Evolutionary conservation across 192 early-diverging fungal species (phyloP).

Genomic region (Spizellomyces punctatus): DNA sequence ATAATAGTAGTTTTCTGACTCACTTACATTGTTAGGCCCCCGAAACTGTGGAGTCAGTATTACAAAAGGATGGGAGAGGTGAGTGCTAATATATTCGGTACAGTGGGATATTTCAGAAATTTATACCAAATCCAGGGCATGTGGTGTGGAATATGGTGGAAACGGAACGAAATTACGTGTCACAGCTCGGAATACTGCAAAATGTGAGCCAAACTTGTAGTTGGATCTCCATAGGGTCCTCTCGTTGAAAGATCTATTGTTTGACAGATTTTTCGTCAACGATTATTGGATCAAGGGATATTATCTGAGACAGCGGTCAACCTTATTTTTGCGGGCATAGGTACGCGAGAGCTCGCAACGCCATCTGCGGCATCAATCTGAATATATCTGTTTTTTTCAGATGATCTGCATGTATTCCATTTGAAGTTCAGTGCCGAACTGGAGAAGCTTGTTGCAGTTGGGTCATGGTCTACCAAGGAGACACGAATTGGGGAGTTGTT

Average conservation of each 20-base stretch:
- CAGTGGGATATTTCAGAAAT: neutral
- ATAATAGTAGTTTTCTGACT: too few relatives aligned
- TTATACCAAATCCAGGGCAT: conserved; percentile 23
- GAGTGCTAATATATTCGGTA: neutral
- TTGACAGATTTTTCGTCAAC: conserved; percentile 37
- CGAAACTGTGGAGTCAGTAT: conserved; percentile 24
- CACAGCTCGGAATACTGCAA: conserved; percentile 43
- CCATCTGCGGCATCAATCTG: too few relatives aligned
- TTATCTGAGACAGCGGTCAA: conserved; percentile 37
- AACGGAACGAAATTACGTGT: conserved; percentile 49
- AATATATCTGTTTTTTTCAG: conserved; percentile 10
- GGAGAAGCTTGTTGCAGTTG: conserved; percentile 37
- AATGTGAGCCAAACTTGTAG: conserved; percentile 18
- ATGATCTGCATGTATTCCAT: conserved; percentile 44
- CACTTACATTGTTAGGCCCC: conserved; percentile 7
- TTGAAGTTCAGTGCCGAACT: conserved; percentile 37
- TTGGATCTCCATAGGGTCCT: too few relatives aligned
- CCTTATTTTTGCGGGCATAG: conserved; percentile 50
- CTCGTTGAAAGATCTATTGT: too few relatives aligned
- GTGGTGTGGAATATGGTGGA: conserved; percentile 47
- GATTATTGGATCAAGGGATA: conserved; percentile 37
- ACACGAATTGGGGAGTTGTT: conserved; percentile 46
- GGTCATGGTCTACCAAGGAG: conserved; percentile 37
- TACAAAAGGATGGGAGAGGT: conserved; percentile 30
- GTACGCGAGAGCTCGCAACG: conserved; percentile 3